Percentiles rank a stretch among this genome's conserved stretches.
phyloP scores from a whole-genome alignment of 2,329 filamentous ascomycete genomes.

The Stemphylium lycopersici region DNA sequence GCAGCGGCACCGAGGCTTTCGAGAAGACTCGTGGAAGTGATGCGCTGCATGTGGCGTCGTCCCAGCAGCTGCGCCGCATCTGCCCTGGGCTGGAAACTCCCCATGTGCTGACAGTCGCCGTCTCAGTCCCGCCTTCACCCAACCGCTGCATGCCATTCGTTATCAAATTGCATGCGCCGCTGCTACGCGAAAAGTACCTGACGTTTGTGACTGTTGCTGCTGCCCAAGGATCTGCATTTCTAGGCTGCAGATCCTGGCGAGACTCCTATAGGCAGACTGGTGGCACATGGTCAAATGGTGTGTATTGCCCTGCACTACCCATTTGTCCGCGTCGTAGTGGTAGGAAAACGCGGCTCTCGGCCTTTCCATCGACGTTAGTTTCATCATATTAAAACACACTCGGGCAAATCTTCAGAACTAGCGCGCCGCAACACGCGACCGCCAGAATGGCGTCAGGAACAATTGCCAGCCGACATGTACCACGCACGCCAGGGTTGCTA shows the following conservation, averaged over 20 bases:
- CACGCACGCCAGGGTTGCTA: not conserved
- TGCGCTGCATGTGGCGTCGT: slow-evolving; percentile 30
- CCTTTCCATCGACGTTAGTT: slow-evolving; percentile 10
- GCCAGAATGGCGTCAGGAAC: slow-evolving; percentile 33
- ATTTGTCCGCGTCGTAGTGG: slow-evolving; percentile 21
- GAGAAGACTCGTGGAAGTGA: slow-evolving; percentile 44
- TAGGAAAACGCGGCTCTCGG: slow-evolving; percentile 20
- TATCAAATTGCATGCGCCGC: not conserved
- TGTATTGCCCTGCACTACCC: slow-evolving; percentile 15
- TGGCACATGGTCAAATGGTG: slow-evolving; percentile 12
- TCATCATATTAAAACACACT: slow-evolving; percentile 13
- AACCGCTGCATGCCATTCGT: not conserved
- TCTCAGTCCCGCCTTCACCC: not conserved
- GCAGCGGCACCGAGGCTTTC: slow-evolving; percentile 30
- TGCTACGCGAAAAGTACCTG: not conserved
- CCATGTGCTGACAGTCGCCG: not conserved
- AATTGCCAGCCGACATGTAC: slow-evolving; percentile 13
- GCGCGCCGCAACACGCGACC: slow-evolving; percentile 28
- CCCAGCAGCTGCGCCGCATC: not conserved
- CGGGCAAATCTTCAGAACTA: slow-evolving; percentile 14
- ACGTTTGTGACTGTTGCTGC: slow-evolving; percentile 5
- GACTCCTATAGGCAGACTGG: slow-evolving; percentile 10
- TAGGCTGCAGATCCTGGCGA: slow-evolving; percentile 12
- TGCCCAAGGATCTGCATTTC: slow-evolving; percentile 13
- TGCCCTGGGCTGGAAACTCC: not conserved